These are phyloP conservation scores for Trypanosoma brucei DNA, from an alignment of 208 protist species.

Conservation along the genomic window DNA sequence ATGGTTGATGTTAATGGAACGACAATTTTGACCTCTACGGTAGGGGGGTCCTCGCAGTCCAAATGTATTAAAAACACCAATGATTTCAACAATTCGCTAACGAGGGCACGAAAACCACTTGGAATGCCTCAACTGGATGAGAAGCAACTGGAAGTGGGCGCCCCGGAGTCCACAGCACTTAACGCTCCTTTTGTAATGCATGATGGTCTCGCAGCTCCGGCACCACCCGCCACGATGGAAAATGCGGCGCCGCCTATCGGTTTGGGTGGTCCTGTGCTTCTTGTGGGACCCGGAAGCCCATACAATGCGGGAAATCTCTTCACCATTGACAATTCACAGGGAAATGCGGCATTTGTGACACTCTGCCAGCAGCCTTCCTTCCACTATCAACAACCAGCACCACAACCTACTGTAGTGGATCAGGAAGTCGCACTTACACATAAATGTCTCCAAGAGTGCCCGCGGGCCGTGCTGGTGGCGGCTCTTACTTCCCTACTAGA, in stretches of 20 bases:
- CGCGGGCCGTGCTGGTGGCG: constrained; percentile 45
- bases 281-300: constrained; percentile 9
- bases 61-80: background rate
- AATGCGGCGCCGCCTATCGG: constrained; percentile 17
- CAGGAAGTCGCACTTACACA: constrained; percentile 58
- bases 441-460: constrained; percentile 53
- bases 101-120: constrained; percentile 11
- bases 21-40: background rate
- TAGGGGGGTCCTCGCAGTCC: background rate
- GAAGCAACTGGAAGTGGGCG: constrained; percentile 29
- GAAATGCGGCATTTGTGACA: constrained; percentile 12
- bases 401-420: constrained; percentile 34
- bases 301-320: constrained; percentile 5
- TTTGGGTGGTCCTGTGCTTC: constrained; percentile 21
- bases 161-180: constrained; percentile 12
- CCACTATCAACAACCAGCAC: constrained; percentile 22
- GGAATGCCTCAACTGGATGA: constrained; percentile 29
- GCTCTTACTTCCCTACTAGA: constrained; percentile 69
- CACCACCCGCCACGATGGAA: constrained; percentile 4
- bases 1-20: background rate
- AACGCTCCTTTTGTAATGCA: constrained; percentile 15
- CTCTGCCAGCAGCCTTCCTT: constrained; percentile 44
- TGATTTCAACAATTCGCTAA: background rate
- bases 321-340: constrained; percentile 21
- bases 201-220: constrained; percentile 6